phyloP scores from a whole-genome alignment of 139 green algal species.

The Bryopsis sp. region DNA sequence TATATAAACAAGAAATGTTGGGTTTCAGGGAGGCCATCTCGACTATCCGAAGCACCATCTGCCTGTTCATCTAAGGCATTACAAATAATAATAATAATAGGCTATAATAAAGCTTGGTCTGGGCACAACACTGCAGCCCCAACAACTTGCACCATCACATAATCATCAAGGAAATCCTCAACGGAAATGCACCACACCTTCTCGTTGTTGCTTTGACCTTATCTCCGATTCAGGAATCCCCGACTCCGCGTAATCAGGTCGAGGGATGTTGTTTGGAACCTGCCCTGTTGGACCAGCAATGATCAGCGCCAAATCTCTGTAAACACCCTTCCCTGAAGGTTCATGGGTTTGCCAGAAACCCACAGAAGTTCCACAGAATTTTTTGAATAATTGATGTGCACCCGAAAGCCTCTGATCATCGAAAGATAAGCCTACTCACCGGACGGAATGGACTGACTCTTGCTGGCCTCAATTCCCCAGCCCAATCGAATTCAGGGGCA shows the following conservation, averaged over 20 bases:
- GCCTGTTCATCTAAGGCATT: not conserved
- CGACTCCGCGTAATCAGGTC: conserved; percentile 55
- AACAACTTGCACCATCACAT: conserved; percentile 3
- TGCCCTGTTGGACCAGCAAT: conserved; percentile 20
- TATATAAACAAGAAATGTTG: not conserved
- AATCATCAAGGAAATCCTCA: not conserved
- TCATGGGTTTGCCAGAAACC: not conserved
- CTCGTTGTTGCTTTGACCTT: conserved; percentile 60
- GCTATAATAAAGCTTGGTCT: too few species aligned
- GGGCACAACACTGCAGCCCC: too few species aligned
- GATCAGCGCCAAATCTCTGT: not conserved
- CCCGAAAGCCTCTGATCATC: not conserved
- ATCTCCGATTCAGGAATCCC: conserved; percentile 59
- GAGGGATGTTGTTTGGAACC: conserved; percentile 58
- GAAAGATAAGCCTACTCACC: conserved; percentile 28
- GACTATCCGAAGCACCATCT: not conserved
- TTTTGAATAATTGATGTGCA: not conserved
- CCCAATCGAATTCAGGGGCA: conserved; percentile 78
- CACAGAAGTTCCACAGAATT: not conserved
- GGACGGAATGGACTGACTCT: conserved; percentile 52
- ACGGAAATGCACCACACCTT: conserved; percentile 25
- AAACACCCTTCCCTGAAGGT: not conserved
- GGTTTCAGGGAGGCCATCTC: not conserved
- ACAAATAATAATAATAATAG: not conserved
- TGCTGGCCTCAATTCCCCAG: conserved; percentile 68